Percentiles rank a stretch among this genome's conserved stretches.
These are phyloP conservation scores for Chaetomium fimeti DNA, from an alignment of 495 filamentous ascomycete genomes.

Conservation along the genomic window DNA sequence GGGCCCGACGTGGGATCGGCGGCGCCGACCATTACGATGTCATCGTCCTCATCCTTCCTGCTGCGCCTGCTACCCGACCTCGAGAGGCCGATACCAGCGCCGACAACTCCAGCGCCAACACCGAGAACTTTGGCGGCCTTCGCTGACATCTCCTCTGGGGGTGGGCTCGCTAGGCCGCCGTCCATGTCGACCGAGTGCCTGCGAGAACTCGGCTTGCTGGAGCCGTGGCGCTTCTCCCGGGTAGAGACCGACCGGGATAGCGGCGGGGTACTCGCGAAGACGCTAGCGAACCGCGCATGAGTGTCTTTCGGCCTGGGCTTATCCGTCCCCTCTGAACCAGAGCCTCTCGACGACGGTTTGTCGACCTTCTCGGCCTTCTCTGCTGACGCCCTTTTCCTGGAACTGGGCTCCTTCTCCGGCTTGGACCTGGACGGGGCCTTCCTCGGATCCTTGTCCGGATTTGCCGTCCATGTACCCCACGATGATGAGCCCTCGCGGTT, in stretches of 20 bases:
- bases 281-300: slow-evolving; percentile 43
- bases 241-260: slow-evolving; percentile 52
- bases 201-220: slow-evolving; percentile 47
- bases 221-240: slow-evolving; percentile 46
- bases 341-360: slow-evolving; percentile 39
- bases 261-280: slow-evolving; percentile 53
- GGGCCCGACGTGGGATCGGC: slow-evolving; percentile 43
- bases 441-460: slow-evolving; percentile 41
- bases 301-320: slow-evolving; percentile 38
- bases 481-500: slow-evolving; percentile 44
- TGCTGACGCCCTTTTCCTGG: slow-evolving; percentile 35
- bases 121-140: slow-evolving; percentile 57
- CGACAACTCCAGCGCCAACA: slow-evolving; percentile 32
- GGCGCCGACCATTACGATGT: slow-evolving; percentile 49
- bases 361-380: slow-evolving; percentile 47
- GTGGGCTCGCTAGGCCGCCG: slow-evolving; percentile 48
- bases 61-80: slow-evolving; percentile 43
- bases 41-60: slow-evolving; percentile 46
- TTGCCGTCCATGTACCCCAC: slow-evolving; percentile 48
- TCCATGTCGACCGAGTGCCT: slow-evolving; percentile 49
- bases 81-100: slow-evolving; percentile 24
- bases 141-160: slow-evolving; percentile 49
- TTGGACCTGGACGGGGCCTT: slow-evolving; percentile 42
- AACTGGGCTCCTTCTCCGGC: slow-evolving; percentile 36
- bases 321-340: slow-evolving; percentile 47